Evolutionary conservation across 768 basidiomycete species (phyloP), one percentile per base, ranked within the genome.

Genomic region (Lactarius akahatsu): DNA sequence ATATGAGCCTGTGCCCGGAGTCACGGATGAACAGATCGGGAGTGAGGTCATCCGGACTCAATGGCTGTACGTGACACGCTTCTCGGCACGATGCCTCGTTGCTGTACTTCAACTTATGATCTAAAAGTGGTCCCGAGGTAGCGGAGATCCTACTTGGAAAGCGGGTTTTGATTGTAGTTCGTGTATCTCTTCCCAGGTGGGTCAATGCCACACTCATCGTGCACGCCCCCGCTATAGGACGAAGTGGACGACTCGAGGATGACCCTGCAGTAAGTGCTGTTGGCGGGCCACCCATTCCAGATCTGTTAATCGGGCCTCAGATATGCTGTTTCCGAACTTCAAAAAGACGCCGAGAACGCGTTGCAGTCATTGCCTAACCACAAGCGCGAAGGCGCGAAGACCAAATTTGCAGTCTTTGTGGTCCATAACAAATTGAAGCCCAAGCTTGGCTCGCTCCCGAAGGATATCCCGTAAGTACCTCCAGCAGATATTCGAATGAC

Each of bases 361-460:
- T 77, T 92, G 16, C 77, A 84, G 34, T 74, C 76, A 13, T 82
- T 86, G 64, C 88, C 91, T 4, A 90, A 92, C 75, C 76, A 83
- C 20, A 88, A 95, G 70, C 88, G 89, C 59, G 85, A 89, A n/a
- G 83, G 83, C 1, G 75, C 77, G 9, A 79, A 82, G 4, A 95
- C 96, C 32, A 81, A 90, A 75, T 94, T 99, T 67, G 96, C 86
- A 1, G 81, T 98, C 69, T 99, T 98, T 73, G 96, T 98, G 57
- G 92, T 96, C 30, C 92, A 95, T 78, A 93, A 95, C 81, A 98
- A 98, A 80, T 80, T 87, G 67, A 98, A 98, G 78, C 80, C 81
- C 38, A 99, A 99, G 79, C 74, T 87, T 41, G 95, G 86, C 32
- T 77, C 85, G 55, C 78, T 99, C 43, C 91, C 94, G 3, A 71